A percentile compares a stretch with the other conserved stretches of the same genome.
Evolutionary conservation across 345 rosid species (phyloP).

Genomic region (Luvunga scandens): DNA sequence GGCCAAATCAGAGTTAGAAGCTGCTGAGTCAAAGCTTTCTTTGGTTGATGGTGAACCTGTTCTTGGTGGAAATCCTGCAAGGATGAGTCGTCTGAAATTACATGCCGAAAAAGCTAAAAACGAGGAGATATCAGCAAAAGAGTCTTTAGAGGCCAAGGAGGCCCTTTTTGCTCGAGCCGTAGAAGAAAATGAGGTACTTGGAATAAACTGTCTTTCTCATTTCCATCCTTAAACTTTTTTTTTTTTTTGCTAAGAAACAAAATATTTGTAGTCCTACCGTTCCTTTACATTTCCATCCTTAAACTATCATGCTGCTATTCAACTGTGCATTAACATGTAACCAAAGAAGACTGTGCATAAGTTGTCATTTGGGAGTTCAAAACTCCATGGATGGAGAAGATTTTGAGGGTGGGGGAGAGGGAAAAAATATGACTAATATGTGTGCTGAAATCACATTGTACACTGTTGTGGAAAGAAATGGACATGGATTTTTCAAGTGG

Average conservation of each 20-base stretch:
- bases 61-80: slow-evolving; percentile 82
- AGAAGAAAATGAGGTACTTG: slow-evolving; percentile 83
- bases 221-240: not conserved
- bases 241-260: too few relatives aligned
- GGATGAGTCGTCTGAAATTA: slow-evolving; percentile 71
- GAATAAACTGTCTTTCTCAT: not conserved
- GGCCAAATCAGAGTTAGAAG: slow-evolving; percentile 70
- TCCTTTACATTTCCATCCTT: not conserved
- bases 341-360: not conserved
- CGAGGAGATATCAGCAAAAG: slow-evolving; percentile 56
- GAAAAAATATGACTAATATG: too few relatives aligned
- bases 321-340: not conserved
- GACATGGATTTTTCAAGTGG: not conserved
- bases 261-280: too few relatives aligned
- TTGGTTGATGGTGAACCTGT: slow-evolving; percentile 90
- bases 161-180: slow-evolving; percentile 85
- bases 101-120: slow-evolving; percentile 66
- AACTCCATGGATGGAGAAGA: not conserved
- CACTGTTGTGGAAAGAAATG: not conserved
- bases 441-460: not conserved
- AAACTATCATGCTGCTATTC: not conserved
- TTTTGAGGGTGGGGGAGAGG: not conserved
- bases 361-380: not conserved
- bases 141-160: slow-evolving; percentile 79
- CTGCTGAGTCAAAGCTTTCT: slow-evolving; percentile 78